These are phyloP conservation scores for Suhomyces coccinellae DNA, from an alignment of 1,139 yeast species.

Conservation along the genomic window DNA sequence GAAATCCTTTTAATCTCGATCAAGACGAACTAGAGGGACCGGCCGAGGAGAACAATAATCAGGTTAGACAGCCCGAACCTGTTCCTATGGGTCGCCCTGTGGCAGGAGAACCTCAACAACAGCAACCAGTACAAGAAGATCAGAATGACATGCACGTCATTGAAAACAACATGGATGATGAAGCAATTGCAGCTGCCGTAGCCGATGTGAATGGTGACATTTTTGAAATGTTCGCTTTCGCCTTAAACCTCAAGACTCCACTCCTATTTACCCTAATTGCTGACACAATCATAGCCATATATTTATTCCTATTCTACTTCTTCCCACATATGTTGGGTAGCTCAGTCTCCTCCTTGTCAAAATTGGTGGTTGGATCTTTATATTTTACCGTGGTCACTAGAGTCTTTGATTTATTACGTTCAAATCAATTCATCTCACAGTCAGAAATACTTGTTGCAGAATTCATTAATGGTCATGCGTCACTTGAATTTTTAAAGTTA, in stretches of 20 bases:
- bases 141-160: neutral
- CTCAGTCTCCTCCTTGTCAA: constrained; percentile 17
- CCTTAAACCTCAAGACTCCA: constrained; percentile 38
- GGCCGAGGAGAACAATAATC: neutral
- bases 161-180: constrained; percentile 1
- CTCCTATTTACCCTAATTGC: constrained; percentile 37
- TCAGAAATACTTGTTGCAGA: neutral
- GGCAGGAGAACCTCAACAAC: neutral
- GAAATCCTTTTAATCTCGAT: constrained; percentile 1
- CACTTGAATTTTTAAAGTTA: constrained; percentile 2
- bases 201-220: constrained; percentile 21
- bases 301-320: constrained; percentile 49
- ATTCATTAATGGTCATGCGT: neutral
- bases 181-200: constrained; percentile 12
- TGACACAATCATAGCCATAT: constrained; percentile 44
- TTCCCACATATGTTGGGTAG: constrained; percentile 44
- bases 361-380: neutral
- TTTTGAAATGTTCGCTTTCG: constrained; percentile 40
- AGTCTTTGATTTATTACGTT: neutral
- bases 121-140: neutral
- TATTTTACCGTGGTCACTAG: neutral
- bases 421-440: neutral
- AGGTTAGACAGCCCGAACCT: neutral
- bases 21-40: neutral
- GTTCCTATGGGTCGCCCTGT: too few species aligned